These are phyloP conservation scores for Epichloe uncinata DNA, from an alignment of 2,329 filamentous ascomycete species.

Conservation along the genomic window DNA sequence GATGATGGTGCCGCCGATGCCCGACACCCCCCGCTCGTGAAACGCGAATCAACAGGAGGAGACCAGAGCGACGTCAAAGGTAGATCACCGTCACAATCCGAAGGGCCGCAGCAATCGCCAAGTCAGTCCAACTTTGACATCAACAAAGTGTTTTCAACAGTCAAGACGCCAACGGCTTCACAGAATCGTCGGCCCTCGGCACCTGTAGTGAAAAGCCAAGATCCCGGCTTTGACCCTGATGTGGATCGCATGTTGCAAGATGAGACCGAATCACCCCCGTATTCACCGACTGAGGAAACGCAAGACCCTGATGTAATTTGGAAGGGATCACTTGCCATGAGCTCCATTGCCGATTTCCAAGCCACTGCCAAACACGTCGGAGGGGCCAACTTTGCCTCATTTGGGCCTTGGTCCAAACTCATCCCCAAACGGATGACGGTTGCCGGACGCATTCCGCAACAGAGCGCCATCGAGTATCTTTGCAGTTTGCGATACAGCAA, in stretches of 20 bases:
- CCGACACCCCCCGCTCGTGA: constrained; percentile 15
- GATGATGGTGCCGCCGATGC: not conserved
- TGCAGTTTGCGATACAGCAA: constrained; percentile 73
- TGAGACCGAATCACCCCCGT: constrained; percentile 65
- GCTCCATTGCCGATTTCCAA: constrained; percentile 58
- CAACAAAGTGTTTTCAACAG: constrained; percentile 71
- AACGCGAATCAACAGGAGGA: constrained; percentile 22
- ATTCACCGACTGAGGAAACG: constrained; percentile 64
- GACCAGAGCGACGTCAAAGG: constrained; percentile 15
- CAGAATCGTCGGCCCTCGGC: constrained; percentile 35
- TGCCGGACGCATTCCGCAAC: constrained; percentile 66
- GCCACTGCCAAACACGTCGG: constrained; percentile 73
- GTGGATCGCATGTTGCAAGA: constrained; percentile 83
- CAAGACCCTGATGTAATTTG: constrained; percentile 60
- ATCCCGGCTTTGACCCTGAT: constrained; percentile 66
- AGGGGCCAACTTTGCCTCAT: constrained; percentile 60
- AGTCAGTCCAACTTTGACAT: constrained; percentile 60
- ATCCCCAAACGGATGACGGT: constrained; percentile 59
- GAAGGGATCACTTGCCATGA: constrained; percentile 67
- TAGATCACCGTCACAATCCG: constrained; percentile 24
- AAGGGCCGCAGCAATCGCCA: constrained; percentile 40
- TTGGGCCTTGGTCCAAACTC: constrained; percentile 58
- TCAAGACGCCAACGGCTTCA: constrained; percentile 55
- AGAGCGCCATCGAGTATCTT: constrained; percentile 80
- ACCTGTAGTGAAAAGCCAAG: constrained; percentile 30